Base-by-base conservation (phyloP, 2,329 filamentous ascomycete genomes). In the Chalara sp. region DNA sequence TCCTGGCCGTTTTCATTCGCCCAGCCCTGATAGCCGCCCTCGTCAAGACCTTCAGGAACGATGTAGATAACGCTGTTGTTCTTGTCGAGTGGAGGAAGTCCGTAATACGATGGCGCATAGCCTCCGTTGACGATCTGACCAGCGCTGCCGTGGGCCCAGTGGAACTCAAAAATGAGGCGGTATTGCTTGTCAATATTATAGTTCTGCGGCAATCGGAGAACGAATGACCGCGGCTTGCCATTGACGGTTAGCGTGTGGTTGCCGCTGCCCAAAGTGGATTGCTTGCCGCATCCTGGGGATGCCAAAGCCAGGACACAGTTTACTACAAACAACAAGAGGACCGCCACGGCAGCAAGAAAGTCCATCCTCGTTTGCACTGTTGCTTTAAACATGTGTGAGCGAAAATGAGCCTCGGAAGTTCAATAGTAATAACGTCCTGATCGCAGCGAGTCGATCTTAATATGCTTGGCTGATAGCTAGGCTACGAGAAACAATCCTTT, bases 131-230 rank as follows among this genome's bases (percentile, higher is more conserved):
- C 67, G 31, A 74, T 65, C 49, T 69, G 61, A 46, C 62, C 52
- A 58, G 69, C 69, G 56, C 56, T 70, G 32, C 70, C 70, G 48
- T 65, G 64, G 37, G 69, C 67, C 61, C 65, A 68, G 59, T 76
- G 72, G 44, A 68, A 61, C 28, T 63, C 66, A 54, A 72, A 72
- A 51, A 76, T 67, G 35, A 74, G 63, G 39, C 65, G 66, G 58
- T 74, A 68, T 1, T 65, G 62, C 29, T 63, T 63, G 52, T 54
- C 66, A 41, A 58, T 59, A 56, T 74, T 62, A 58, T 75, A 75
- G 59, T 67, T 65, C 28, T 61, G 59, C 5, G 72, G 70, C 6
- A 72, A 49, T 47, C 64, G 60, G 42, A 74, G 57, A 56, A 68
- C 67, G 60, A 70, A 73, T 53, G 68, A 56, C 10, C 71, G 65